A percentile compares a stretch with the other conserved stretches of the same genome.
Conservation (phyloP, 768 basidiomycete species). For the Boletus sp. region DNA sequence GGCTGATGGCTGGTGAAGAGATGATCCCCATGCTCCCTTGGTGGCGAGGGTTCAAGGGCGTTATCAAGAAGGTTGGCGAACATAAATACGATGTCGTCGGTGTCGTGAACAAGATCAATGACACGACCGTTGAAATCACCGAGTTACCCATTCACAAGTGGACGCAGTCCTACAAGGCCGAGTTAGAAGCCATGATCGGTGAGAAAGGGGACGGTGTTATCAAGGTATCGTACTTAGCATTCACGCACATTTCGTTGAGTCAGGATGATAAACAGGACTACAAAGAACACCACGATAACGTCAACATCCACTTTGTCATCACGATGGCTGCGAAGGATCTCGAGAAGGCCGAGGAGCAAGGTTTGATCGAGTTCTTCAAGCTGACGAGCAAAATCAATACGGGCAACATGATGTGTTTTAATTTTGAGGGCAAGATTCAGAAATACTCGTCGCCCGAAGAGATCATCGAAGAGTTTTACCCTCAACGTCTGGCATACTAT, state of each 20-base stretch:
- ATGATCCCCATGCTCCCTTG: conserved; percentile 86
- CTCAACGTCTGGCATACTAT: conserved; percentile 82
- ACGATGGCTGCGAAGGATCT: conserved; percentile 78
- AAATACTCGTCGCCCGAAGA: conserved; percentile 88
- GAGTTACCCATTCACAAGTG: conserved; percentile 94
- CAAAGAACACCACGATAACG: conserved; percentile 93
- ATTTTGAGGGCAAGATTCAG: conserved; percentile 93
- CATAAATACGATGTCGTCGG: conserved; percentile 86
- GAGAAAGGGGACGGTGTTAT: conserved; percentile 79
- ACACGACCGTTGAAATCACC: conserved; percentile 90
- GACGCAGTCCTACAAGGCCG: conserved; percentile 91
- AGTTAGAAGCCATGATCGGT: conserved; percentile 84
- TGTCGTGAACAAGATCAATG: conserved; percentile 68
- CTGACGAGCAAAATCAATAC: conserved; percentile 80
- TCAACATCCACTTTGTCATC: conserved; percentile 85
- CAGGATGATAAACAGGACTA: conserved; percentile 64
- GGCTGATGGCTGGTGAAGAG: conserved; percentile 84
- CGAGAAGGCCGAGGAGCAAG: conserved; percentile 85
- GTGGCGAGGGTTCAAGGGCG: conserved; percentile 95
- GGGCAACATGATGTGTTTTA: conserved; percentile 98
- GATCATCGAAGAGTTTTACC: conserved; percentile 91
- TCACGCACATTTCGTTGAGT: not conserved
- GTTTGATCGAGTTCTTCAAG: conserved; percentile 89
- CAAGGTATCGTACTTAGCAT: conserved; percentile 53
- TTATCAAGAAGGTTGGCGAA: conserved; percentile 75